Base-by-base conservation (phyloP, 345 rosid genomes). In the Viola odorata region DNA sequence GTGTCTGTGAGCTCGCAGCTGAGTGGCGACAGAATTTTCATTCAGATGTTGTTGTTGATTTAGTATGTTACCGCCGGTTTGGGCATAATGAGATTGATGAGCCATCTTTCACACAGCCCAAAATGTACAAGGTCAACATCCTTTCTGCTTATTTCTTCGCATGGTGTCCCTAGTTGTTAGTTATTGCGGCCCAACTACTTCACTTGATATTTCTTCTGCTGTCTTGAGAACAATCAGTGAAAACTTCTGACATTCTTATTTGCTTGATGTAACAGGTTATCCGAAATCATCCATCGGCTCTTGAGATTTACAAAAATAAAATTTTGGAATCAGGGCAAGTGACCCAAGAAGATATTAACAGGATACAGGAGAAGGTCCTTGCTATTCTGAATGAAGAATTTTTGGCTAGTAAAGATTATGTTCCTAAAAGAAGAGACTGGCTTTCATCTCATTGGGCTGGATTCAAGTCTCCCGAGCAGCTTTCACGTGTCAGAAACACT, bases 1-100 rank as follows among this genome's bases (percentile, higher is more conserved):
- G 78, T 74, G 91, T 40, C 3, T 83, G 86, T 67, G 91, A 88
- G 66, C 96, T 88, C 73, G 96, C 92, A 50, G 96, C 96, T 5
- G 88, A 84, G 58, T 88, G 91, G 96, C 86, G 91, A 63, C 96
- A 88, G 62, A 85, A 86, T 44, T 88, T 85, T 70, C 91, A 88
- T 77, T 83, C 91, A 3, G 88, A 85, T 72, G 90, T 85, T 67
- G 85, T 88, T 57, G 96, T 85, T 72, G 92, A 85, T 78, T 74
- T 88, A 58, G 88, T 85, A 4, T 88, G 92, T 66, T 84, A 85
- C 52, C 88, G 88, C 63, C 81, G 90, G 53, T 88, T 82, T 78
- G 96, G 90, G 50, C 92, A 85, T 65, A 88, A 88, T 61, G 96
- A 88, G 75, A 88, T 85, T 55, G 96, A 88, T 45, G 92, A 88